Evolutionary conservation across 2,329 filamentous ascomycete species (phyloP), one percentile per base, ranked within the genome.

Genomic region (Apiospora hydei): DNA sequence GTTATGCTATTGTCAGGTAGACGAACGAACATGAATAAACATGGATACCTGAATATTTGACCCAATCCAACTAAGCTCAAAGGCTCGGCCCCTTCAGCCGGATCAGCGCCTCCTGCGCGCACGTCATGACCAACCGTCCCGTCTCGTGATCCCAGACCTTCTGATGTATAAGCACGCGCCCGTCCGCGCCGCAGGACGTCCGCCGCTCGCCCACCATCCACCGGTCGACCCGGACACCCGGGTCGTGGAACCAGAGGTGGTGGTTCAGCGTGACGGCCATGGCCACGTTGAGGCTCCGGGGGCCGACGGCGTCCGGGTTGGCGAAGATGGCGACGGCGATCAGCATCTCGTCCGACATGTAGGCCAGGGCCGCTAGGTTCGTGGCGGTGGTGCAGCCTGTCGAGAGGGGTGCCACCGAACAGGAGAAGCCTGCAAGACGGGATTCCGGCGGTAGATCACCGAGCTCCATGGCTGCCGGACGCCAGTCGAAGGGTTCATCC

Each of bases 121-220:
- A 61, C 10, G 49, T 44, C 69, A 70, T 70, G 1, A 46, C 69
- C 69, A 61, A 7, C 10, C 49, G 38, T 4, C 69, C 49, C 16
- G 49, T 70, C 34, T 61, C n/a, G n/a, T 57, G 43, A 26, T 70
- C 69, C 67, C 44, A 69, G 6, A 69, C n/a, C 44, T 34, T 24
- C 18, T 69, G n/a, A 11, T 69, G 67, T 21, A 71, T 64, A 6
- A 71, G 51, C 43, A 68, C 41, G 24, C 70, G 14, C 61, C 70
- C 70, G 24, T 71, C 49, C 43, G 61, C 53, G 26, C 57, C 70
- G 13, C 41, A 49, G 3, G 57, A 41, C 30, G 70, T 71, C 18
- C 57, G 34, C 8, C 70, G 70, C 57, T 71, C 70, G 11, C 41
- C 30, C 10, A 49, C 24, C 38, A 71, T 67, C 70, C 70, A 71